Evolutionary conservation across 2,329 filamentous ascomycete species (phyloP).

Genomic region (Pseudonectria buxi): DNA sequence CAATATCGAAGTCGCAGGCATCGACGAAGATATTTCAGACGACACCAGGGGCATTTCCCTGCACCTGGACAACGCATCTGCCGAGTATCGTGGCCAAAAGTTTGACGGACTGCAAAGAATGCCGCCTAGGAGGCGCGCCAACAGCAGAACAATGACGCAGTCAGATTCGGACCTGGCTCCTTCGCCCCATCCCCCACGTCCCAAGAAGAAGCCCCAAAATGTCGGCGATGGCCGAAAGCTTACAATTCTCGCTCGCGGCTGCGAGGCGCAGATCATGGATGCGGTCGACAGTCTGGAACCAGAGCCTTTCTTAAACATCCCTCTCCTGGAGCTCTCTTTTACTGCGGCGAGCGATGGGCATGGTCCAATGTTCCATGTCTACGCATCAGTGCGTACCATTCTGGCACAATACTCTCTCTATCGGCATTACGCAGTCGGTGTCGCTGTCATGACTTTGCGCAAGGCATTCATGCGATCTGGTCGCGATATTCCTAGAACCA

Average conservation of each 20-base stretch:
- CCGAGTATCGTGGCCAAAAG: slow-evolving; percentile 81
- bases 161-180: slow-evolving; percentile 56
- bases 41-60: slow-evolving; percentile 77
- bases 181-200: slow-evolving; percentile 30
- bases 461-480: slow-evolving; percentile 58
- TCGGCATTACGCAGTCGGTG: slow-evolving; percentile 80
- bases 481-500: slow-evolving; percentile 31
- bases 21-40: slow-evolving; percentile 76
- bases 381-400: slow-evolving; percentile 71
- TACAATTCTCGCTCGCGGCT: slow-evolving; percentile 69
- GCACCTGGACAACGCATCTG: slow-evolving; percentile 80
- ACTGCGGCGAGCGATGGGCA: slow-evolving; percentile 80
- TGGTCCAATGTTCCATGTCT: slow-evolving; percentile 81
- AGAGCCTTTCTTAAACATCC: slow-evolving; percentile 80
- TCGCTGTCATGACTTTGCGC: slow-evolving; percentile 69
- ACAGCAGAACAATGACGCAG: slow-evolving; percentile 63
- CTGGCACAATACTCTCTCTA: slow-evolving; percentile 88
- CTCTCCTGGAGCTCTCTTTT: slow-evolving; percentile 79
- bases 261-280: slow-evolving; percentile 90
- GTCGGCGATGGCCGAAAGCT: slow-evolving; percentile 72
- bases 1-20: slow-evolving; percentile 81
- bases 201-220: slow-evolving; percentile 47
- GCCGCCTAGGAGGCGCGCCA: slow-evolving; percentile 60
- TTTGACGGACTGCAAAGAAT: slow-evolving; percentile 56
- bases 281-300: slow-evolving; percentile 75